phyloP scores from a whole-genome alignment of 2,329 filamentous ascomycete species.

The Helotiales sp. region DNA sequence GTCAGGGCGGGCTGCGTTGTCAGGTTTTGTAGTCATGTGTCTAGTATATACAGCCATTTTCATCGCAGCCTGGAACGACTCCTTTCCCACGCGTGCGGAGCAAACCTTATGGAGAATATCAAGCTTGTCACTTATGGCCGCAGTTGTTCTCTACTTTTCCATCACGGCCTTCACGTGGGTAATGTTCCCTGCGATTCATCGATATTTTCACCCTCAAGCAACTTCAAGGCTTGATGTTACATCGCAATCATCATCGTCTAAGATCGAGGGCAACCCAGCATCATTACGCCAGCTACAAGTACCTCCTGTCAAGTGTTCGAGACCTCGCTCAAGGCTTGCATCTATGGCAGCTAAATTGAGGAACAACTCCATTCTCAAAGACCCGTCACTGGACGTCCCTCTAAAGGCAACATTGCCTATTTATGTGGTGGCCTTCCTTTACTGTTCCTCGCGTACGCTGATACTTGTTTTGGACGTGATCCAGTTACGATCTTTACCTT shows the following conservation, averaged over 20 bases:
- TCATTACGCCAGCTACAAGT: neutral
- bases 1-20: neutral
- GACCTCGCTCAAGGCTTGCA: neutral
- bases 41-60: slow-evolving; percentile 7
- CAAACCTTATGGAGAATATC: slow-evolving; percentile 9
- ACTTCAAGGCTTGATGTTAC: neutral
- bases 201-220: neutral
- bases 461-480: slow-evolving; percentile 7
- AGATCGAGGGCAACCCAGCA: neutral
- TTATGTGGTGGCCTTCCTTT: slow-evolving; percentile 12
- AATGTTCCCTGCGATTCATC: neutral
- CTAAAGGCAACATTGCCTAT: slow-evolving; percentile 12
- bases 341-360: neutral
- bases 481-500: slow-evolving; percentile 11
- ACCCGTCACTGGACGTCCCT: slow-evolving; percentile 10
- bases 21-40: neutral
- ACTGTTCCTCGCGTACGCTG: slow-evolving; percentile 5
- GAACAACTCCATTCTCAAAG: slow-evolving; percentile 14
- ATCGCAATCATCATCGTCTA: neutral
- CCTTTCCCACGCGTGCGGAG: slow-evolving; percentile 8
- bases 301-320: neutral
- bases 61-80: slow-evolving; percentile 13
- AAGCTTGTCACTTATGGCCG: neutral
- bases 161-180: slow-evolving; percentile 7
- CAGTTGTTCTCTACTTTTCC: slow-evolving; percentile 1